A percentile compares a stretch with the other conserved stretches of the same genome.
Evolutionary conservation across 805 yeast species (phyloP).

Genomic region (Starmerella gropengiesseri): DNA sequence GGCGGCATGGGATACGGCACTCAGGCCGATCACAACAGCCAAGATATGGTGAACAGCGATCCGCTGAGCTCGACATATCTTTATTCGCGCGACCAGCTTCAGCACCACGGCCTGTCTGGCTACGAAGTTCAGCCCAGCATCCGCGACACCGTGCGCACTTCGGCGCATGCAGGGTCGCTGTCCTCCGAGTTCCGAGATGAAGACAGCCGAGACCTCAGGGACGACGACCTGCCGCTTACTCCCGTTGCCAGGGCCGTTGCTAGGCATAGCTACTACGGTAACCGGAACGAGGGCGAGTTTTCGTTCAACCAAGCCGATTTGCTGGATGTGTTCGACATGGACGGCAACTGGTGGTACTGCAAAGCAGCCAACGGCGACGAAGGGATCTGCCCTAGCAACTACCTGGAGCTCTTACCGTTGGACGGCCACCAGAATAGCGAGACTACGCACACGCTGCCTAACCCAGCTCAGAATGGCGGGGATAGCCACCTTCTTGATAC

Average conservation of each 20-base stretch:
- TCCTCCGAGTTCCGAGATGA: constrained; percentile 4
- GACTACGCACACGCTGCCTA: not conserved
- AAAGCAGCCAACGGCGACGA: constrained; percentile 79
- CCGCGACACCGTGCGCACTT: constrained; percentile 10
- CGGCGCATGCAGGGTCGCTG: not conserved
- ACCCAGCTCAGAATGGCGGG: not conserved
- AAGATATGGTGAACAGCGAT: not conserved
- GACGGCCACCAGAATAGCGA: not conserved
- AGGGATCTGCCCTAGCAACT: constrained; percentile 94
- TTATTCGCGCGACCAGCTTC: constrained; percentile 19
- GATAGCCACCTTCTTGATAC: not conserved
- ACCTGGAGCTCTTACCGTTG: constrained; percentile 49
- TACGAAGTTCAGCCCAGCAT: constrained; percentile 11
- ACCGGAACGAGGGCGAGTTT: constrained; percentile 85
- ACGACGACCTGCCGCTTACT: constrained; percentile 1
- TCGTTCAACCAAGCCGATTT: constrained; percentile 84
- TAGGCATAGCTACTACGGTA: constrained; percentile 75
- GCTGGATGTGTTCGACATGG: constrained; percentile 82
- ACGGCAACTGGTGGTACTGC: constrained; percentile 99
- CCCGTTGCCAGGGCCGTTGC: constrained; percentile 55
- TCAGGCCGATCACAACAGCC: constrained; percentile 4
- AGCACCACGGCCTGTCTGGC: constrained; percentile 17
- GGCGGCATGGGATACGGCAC: constrained; percentile 6
- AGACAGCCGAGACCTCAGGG: constrained; percentile 2
- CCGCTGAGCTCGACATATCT: constrained; percentile 27